Evolutionary conservation across 768 basidiomycete species (phyloP).

Genomic region (Kwoniella dejecticola): DNA sequence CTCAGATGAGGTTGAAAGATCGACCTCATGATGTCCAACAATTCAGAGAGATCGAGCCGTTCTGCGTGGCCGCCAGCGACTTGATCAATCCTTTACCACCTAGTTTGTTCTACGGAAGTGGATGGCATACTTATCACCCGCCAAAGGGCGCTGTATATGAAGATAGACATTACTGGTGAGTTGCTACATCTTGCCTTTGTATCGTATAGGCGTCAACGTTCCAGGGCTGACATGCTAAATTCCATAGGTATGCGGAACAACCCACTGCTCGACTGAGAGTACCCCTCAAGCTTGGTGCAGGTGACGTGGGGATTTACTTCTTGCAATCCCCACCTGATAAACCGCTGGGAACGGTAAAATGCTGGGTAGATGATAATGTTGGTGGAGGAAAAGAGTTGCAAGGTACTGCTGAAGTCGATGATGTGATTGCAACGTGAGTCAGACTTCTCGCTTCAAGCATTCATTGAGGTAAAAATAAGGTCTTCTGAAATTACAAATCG

Average conservation of each 20-base stretch:
- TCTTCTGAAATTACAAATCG: no score
- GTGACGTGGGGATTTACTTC: slow-evolving; percentile 91
- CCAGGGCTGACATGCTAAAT: no score
- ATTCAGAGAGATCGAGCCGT: slow-evolving; percentile 86
- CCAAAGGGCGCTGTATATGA: slow-evolving; percentile 59
- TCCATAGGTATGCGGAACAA: slow-evolving; percentile 66
- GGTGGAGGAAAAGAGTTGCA: slow-evolving; percentile 72
- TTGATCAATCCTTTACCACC: slow-evolving; percentile 95
- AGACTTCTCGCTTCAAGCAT: background rate
- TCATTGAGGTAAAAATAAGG: background rate
- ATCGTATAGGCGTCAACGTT: no score
- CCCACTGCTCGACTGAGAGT: slow-evolving; percentile 81
- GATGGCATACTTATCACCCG: slow-evolving; percentile 82
- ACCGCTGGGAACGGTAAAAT: slow-evolving; percentile 68
- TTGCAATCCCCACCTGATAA: slow-evolving; percentile 67
- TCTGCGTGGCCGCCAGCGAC: slow-evolving; percentile 95
- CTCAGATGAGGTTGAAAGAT: slow-evolving; percentile 69
- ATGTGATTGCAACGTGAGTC: slow-evolving; percentile 69
- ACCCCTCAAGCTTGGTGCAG: slow-evolving; percentile 78
- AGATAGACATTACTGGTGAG: slow-evolving; percentile 76
- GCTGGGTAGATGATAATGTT: slow-evolving; percentile 98
- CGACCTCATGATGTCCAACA: slow-evolving; percentile 58
- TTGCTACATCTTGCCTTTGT: no score
- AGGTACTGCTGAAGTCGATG: slow-evolving; percentile 70
- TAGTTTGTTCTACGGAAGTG: slow-evolving; percentile 87